These are phyloP conservation scores for Phlyctochytrium bullatum DNA, from an alignment of 192 early-diverging fungal species.

Conservation along the genomic window DNA sequence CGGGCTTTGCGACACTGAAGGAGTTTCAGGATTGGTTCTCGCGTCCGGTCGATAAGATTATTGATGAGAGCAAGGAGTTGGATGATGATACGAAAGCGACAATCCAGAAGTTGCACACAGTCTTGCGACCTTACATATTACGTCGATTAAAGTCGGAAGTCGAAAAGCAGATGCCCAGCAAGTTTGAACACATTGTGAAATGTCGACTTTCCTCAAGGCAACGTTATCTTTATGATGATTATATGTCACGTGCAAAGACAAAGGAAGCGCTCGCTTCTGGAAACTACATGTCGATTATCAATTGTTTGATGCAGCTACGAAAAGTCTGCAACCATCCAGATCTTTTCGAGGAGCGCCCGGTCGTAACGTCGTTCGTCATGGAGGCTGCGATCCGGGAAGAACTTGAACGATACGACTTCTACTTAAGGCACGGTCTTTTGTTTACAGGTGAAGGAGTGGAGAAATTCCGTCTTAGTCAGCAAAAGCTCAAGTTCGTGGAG, in stretches of 20 bases:
- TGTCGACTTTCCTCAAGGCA: constrained; percentile 70
- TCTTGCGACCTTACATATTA: constrained; percentile 86
- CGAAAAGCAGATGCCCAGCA: constrained; percentile 81
- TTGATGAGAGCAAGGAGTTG: constrained; percentile 74
- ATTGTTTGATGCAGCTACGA: constrained; percentile 87
- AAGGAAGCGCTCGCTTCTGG: constrained; percentile 67
- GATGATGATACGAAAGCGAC: constrained; percentile 75
- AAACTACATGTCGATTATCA: constrained; percentile 74
- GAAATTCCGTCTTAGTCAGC: too few relatives aligned
- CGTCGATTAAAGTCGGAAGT: constrained; percentile 83
- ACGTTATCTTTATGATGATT: constrained; percentile 73
- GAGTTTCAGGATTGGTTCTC: constrained; percentile 92
- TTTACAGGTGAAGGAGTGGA: too few relatives aligned
- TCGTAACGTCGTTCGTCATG: constrained; percentile 61
- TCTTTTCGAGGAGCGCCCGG: constrained; percentile 71
- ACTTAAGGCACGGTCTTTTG: too few relatives aligned
- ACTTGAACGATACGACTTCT: too few relatives aligned
- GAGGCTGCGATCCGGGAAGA: constrained; percentile 5
- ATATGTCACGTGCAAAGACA: constrained; percentile 79
- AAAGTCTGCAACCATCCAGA: constrained; percentile 95
- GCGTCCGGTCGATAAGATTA: constrained; percentile 53
- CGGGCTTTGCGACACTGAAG: constrained; percentile 75
- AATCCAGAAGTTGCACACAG: constrained; percentile 79
- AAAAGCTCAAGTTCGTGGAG: too few relatives aligned
- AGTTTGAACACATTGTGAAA: constrained; percentile 76